Conservation (phyloP, 148 eudicot genomes). For the Amaranthus palmeri region DNA sequence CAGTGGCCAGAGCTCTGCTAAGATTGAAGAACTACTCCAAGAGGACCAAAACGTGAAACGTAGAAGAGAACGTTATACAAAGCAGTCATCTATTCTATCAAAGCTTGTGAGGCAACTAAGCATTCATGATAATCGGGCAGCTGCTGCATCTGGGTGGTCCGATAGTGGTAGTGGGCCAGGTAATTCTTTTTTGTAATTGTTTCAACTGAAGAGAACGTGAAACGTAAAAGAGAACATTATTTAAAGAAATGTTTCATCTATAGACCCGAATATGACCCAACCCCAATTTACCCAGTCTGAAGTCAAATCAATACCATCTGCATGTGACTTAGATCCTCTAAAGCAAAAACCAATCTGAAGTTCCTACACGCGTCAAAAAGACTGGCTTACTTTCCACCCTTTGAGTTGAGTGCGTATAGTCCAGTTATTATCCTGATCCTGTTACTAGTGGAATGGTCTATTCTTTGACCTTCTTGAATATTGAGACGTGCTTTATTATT, state of each 20-base stretch:
- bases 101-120: constrained; percentile 89
- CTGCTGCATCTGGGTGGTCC: constrained; percentile 64
- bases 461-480: neutral
- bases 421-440: neutral
- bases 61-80: constrained; percentile 73
- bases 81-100: constrained; percentile 81
- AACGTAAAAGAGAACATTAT: too few relatives aligned
- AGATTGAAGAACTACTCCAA: constrained; percentile 87
- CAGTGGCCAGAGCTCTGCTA: constrained; percentile 75
- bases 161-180: constrained; percentile 46
- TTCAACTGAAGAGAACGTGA: too few relatives aligned
- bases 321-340: too few relatives aligned
- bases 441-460: neutral
- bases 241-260: too few relatives aligned
- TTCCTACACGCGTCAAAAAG: too few relatives aligned
- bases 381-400: too few relatives aligned
- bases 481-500: neutral
- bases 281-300: too few relatives aligned
- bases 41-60: constrained; percentile 90
- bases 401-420: neutral
- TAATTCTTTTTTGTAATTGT: neutral
- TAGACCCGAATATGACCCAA: too few relatives aligned
- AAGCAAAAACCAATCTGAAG: too few relatives aligned
- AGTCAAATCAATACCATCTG: too few relatives aligned
- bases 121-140: constrained; percentile 84